A percentile compares a stretch with the other conserved stretches of the same genome.
Conservation (phyloP, 768 basidiomycete genomes). For the Gautieria morchelliformis region DNA sequence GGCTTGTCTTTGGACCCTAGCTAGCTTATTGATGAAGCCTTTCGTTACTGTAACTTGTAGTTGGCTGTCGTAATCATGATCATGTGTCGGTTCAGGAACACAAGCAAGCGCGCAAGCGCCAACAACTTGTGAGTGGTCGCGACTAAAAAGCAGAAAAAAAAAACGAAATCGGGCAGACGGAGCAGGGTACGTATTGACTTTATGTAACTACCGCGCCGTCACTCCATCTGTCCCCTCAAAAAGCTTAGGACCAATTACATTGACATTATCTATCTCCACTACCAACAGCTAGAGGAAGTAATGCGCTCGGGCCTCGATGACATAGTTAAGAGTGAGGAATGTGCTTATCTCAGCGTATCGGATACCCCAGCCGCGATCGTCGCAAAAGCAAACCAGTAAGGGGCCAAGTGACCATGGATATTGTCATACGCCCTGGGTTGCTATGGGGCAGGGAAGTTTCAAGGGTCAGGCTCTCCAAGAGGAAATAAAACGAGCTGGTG, state of each 20-base stretch:
- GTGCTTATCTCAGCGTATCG: constrained; percentile 28
- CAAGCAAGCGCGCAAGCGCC: no score
- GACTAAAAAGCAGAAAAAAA: no score
- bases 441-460: constrained; percentile 31
- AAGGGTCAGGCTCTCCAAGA: constrained; percentile 30
- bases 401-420: constrained; percentile 25
- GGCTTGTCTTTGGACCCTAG: no score
- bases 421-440: constrained; percentile 36
- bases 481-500: constrained; percentile 8
- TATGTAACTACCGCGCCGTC: constrained; percentile 16
- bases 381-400: constrained; percentile 29
- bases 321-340: constrained; percentile 32
- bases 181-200: constrained; percentile 25
- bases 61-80: no score
- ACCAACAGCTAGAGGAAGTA: constrained; percentile 27
- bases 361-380: constrained; percentile 31
- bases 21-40: no score
- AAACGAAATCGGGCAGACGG: constrained; percentile 19
- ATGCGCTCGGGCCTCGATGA: constrained; percentile 33
- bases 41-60: no score
- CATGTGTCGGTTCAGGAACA: no score
- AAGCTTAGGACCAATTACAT: constrained; percentile 23
- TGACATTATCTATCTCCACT: constrained; percentile 22
- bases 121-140: no score
- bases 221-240: constrained; percentile 14